Base-by-base conservation (phyloP, 2,329 filamentous ascomycete genomes). In the Didymella pinodella region DNA sequence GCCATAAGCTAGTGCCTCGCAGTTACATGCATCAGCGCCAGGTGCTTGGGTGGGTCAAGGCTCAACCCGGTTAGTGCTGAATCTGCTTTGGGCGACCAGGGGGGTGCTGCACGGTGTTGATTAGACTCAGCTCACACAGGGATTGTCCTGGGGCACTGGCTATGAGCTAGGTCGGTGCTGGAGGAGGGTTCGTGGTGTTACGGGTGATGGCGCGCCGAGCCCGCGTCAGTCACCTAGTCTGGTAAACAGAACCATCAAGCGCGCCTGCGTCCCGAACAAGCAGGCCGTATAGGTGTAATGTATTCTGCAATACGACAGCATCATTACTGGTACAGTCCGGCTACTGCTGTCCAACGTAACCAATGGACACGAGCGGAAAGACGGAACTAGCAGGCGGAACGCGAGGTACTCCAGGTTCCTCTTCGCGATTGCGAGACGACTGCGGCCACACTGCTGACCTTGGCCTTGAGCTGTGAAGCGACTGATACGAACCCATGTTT, bases 1-100 rank as follows among this genome's bases (percentile, higher is more conserved):
- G 68, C 59, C 53, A 69, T 69, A 67, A 62, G 64, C 71, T 72
- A 75, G 69, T 69, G 69, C 69, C 62, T 70, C 69, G 66, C 67
- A 69, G 69, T 71, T 59, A 54, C 56, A 59, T 59, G 56, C 56
- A 50, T 53, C 47, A 29, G 51, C 47, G 41, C 56, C 56, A 59
- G 56, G 32, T 48, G 46, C 59, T 50, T 64, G 73, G 73, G 73
- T 73, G 71, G 71, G 62, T 67, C 65, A 59, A 49, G 47, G 50
- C 65, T 62, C 48, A 65, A 64, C 54, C 58, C 36, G 63, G 67
- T 63, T 71, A 71, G 67, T 61, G 50, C 53, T 49, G 48, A 47
- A 62, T 53, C 60, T 64, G 57, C 59, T 70, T 66, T 67, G 65
- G 64, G 62, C 61, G 56, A 66, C 65, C 61, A 67, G 69, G 68